phyloP scores from a whole-genome alignment of 2,329 filamentous ascomycete genomes.

The Aspergillus ustus region DNA sequence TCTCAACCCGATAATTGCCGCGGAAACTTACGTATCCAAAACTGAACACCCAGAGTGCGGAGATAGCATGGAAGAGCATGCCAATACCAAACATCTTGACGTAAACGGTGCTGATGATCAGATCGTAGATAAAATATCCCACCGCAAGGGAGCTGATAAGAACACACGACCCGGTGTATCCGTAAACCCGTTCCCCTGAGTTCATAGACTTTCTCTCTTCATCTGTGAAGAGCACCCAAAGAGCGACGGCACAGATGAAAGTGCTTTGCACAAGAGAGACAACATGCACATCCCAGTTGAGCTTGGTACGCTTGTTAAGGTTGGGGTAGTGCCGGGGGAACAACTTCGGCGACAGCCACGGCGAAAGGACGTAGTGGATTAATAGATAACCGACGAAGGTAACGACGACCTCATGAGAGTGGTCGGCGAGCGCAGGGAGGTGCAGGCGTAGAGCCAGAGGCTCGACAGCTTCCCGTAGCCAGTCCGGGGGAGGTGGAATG shows the following conservation, averaged over 20 bases:
- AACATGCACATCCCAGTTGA: constrained; percentile 71
- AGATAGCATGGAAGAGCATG: constrained; percentile 65
- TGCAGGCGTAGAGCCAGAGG: constrained; percentile 57
- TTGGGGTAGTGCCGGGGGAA: constrained; percentile 60
- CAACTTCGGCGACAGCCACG: constrained; percentile 57
- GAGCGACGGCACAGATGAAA: constrained; percentile 59
- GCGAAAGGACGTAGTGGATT: constrained; percentile 60
- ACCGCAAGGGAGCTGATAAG: constrained; percentile 64
- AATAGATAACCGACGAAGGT: constrained; percentile 62
- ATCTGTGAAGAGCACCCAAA: constrained; percentile 64
- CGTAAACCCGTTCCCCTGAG: constrained; percentile 60
- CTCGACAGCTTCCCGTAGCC: constrained; percentile 53
- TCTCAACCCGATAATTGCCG: not conserved
- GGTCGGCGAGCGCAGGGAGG: constrained; percentile 61
- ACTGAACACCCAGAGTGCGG: constrained; percentile 64
- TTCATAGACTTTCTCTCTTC: constrained; percentile 60
- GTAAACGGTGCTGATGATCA: constrained; percentile 60
- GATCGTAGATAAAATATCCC: constrained; percentile 69
- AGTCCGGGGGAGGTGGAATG: constrained; percentile 53
- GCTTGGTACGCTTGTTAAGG: constrained; percentile 59
- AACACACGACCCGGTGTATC: constrained; percentile 63
- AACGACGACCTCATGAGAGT: constrained; percentile 65
- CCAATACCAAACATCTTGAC: constrained; percentile 64
- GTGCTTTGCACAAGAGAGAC: constrained; percentile 65
- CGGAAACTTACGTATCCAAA: constrained; percentile 64